Evolutionary conservation across 495 filamentous ascomycete genomes (phyloP), one percentile per base, ranked within the genome.

Genomic region (Pyrenopolyporus hunteri): DNA sequence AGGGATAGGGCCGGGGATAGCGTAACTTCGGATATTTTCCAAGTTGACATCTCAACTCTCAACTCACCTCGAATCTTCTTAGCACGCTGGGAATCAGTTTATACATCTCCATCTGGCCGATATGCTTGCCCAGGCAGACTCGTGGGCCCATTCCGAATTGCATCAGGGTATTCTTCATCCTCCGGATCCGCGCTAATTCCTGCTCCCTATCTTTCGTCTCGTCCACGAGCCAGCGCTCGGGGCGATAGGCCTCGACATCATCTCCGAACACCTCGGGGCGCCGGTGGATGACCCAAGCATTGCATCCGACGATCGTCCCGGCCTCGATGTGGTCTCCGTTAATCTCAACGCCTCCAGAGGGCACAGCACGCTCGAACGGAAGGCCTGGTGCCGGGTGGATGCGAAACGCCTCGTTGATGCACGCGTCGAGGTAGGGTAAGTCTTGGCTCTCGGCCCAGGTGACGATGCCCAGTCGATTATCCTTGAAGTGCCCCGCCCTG

Each of bases 61-160:
- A n/a, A n/a, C n/a, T n/a, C 4, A 63, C 31, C 45, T 63, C 59
- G 19, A 63, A 63, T 11, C 59, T 56, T 45, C 59, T 42, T 11
- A 63, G 36, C 22, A 63, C 37, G 11, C 45, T 50, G 1, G 59
- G 59, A 2, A 63, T 37, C 29, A 88, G 55, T 65, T 88, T 88
- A 52, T 84, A 82, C 37, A 87, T 81, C 73, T 89, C 86, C 66
- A 88, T 63, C 62, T 82, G 67, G 29, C 78, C 78, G 37, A 88
- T 79, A 59, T 88, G 86, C 60, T 82, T 83, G 11, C 86, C 86
- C 59, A 89, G 82, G 62, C 86, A 89, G 23, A 80, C 78, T 20
- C 86, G 72, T 5, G 75, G 73, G 20, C 86, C 86, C 6, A 78
- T 82, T 16, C 85, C 83, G 69, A 88, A 88, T 51, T 72, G 66